Conservation (phyloP, 176 grass and related monocot species). For the Oryza brachyantha region DNA sequence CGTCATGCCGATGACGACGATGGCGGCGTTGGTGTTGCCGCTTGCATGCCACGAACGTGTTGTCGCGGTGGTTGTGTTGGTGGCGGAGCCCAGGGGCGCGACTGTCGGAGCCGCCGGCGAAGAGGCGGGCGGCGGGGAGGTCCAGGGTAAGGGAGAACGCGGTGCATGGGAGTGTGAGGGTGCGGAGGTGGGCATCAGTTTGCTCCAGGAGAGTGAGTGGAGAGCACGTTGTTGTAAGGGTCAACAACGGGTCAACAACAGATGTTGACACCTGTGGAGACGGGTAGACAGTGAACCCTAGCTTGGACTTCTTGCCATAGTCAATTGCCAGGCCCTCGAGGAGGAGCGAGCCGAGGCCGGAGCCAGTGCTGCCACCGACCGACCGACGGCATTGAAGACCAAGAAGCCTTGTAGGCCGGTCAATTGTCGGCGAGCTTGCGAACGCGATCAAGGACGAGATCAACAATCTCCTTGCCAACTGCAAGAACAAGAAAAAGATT, state of each 20-base stretch:
- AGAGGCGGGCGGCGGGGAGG: neutral
- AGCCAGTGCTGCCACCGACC: constrained; percentile 78
- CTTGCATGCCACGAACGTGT: neutral
- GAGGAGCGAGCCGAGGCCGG: constrained; percentile 80
- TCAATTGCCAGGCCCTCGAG: constrained; percentile 80
- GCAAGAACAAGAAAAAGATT: constrained; percentile 12
- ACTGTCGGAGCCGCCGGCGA: constrained; percentile 20
- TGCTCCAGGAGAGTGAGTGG: constrained; percentile 83
- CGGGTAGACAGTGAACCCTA: constrained; percentile 84
- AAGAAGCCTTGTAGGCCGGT: constrained; percentile 80
- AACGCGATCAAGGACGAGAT: constrained; percentile 74
- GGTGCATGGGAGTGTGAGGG: constrained; percentile 22
- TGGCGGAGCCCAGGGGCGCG: neutral
- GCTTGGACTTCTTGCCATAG: constrained; percentile 82
- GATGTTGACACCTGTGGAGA: constrained; percentile 83
- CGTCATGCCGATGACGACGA: neutral
- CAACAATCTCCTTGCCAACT: constrained; percentile 90
- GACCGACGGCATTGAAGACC: constrained; percentile 84
- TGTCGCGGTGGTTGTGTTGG: neutral
- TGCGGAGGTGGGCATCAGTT: constrained; percentile 56
- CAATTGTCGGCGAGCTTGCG: constrained; percentile 80
- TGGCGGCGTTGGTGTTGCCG: neutral
- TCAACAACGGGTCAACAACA: too few relatives aligned
- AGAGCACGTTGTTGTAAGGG: constrained; percentile 84
- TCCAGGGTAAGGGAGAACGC: neutral